Conservation (phyloP, 2,329 filamentous ascomycete genomes). For the Plenodomus lindquistii region DNA sequence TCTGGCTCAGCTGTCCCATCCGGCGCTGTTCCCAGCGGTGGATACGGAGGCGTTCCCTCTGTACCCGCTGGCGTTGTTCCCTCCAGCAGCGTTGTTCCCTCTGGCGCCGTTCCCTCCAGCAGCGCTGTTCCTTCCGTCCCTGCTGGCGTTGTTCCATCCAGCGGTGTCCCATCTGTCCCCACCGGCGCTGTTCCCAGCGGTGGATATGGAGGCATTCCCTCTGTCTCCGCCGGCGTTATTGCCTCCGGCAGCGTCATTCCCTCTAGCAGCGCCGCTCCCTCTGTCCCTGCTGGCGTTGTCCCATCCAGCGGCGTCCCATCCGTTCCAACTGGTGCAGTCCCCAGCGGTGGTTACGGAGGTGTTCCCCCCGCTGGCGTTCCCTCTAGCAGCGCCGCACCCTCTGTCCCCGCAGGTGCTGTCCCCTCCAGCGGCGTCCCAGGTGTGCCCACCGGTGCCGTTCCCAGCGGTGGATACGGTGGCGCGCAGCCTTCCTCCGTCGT, state of each 20-base stretch:
- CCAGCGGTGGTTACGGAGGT: constrained; percentile 1
- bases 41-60: constrained; percentile 1
- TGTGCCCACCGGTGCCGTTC: constrained; percentile 20
- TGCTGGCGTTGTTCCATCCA: constrained; percentile 4
- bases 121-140: constrained; percentile 4
- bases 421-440: constrained; percentile 1
- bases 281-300: too few species aligned
- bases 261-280: too few species aligned
- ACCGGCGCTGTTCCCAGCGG: constrained; percentile 16
- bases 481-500: constrained; percentile 1
- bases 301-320: too few species aligned
- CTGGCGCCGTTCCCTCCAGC: constrained; percentile 1
- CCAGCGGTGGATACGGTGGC: constrained; percentile 1
- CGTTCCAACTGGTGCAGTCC: constrained; percentile 26
- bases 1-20: constrained; percentile 23
- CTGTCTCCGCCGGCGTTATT: constrained; percentile 3
- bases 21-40: constrained; percentile 7
- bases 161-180: constrained; percentile 4
- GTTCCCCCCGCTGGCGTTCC: neutral
- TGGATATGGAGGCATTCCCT: neutral
- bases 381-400: constrained; percentile 5
- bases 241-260: constrained; percentile 3
- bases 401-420: constrained; percentile 5
- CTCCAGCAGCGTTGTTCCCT: constrained; percentile 3
- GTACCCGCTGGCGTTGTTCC: neutral